phyloP scores from a whole-genome alignment of 148 eudicot species.

The Cornus florida region DNA sequence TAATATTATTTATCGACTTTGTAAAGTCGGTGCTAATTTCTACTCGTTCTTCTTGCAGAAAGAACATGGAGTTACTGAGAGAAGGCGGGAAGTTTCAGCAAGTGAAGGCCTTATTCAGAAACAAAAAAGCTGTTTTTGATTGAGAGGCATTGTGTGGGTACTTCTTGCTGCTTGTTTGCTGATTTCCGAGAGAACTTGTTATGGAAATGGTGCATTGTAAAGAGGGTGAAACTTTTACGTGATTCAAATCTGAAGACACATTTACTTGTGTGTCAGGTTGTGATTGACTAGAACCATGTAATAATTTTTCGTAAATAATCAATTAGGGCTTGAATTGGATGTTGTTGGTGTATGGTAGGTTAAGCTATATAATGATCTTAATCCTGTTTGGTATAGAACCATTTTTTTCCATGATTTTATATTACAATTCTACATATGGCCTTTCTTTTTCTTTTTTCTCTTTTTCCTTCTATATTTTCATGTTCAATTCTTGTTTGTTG shows the following conservation, averaged over 20 bases:
- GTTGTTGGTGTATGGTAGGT: too few relatives aligned
- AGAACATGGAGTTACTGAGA: not conserved
- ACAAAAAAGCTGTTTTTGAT: not conserved
- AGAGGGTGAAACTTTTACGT: not conserved
- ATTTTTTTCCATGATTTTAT: too few relatives aligned
- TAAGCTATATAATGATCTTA: too few relatives aligned
- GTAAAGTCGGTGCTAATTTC: not conserved
- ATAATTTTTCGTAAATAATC: too few relatives aligned
- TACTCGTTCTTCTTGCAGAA: conserved; percentile 6
- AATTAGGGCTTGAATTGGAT: not conserved
- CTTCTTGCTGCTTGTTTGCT: not conserved
- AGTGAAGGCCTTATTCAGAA: not conserved
- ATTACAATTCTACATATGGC: too few relatives aligned
- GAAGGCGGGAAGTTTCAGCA: not conserved
- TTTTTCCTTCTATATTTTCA: too few relatives aligned
- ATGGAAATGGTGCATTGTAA: not conserved
- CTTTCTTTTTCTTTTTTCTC: too few relatives aligned
- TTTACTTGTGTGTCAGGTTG: too few relatives aligned
- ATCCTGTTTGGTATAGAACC: too few relatives aligned
- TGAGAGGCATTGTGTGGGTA: not conserved
- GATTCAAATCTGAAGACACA: too few relatives aligned
- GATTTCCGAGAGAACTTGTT: not conserved
- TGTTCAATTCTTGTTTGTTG: too few relatives aligned
- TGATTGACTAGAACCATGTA: too few relatives aligned
- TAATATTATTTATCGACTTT: not conserved